Percentiles rank a stretch among this genome's conserved stretches.
phyloP scores from a whole-genome alignment of 176 grass and related monocot species.

The Musa beccarii region DNA sequence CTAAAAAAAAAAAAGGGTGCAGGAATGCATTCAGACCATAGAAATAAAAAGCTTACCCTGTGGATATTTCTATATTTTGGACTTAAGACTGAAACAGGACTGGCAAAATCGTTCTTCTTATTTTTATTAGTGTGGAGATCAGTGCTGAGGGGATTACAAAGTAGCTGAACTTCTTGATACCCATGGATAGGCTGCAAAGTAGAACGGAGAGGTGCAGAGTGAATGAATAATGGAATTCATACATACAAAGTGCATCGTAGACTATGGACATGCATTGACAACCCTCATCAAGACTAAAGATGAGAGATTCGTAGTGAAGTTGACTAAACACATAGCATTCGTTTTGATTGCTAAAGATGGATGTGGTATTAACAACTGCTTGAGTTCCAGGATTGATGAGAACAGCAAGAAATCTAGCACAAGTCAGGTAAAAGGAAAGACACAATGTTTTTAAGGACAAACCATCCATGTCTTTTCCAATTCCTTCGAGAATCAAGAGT shows the following conservation, averaged over 20 bases:
- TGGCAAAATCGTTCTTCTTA: constrained; percentile 67
- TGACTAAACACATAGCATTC: background rate
- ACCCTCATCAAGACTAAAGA: background rate
- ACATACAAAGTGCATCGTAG: background rate
- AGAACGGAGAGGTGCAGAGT: background rate
- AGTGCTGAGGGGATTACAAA: constrained; percentile 43
- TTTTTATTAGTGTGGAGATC: constrained; percentile 27
- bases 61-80: constrained; percentile 60
- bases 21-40: background rate
- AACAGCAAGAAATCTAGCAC: background rate
- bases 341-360: background rate
- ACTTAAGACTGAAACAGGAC: constrained; percentile 82
- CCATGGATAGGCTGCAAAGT: constrained; percentile 49
- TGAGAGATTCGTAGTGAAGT: background rate
- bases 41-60: constrained; percentile 41
- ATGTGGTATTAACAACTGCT: background rate
- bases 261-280: background rate
- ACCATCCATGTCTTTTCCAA: background rate
- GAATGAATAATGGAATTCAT: constrained; percentile 1
- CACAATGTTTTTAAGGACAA: background rate
- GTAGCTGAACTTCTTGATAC: constrained; percentile 69
- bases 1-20: background rate
- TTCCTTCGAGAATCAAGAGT: background rate
- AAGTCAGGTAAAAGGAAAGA: background rate
- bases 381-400: background rate